Evolutionary conservation across 1,284 basidiomycete species (phyloP).

Genomic region (Moesziomyces sp.): DNA sequence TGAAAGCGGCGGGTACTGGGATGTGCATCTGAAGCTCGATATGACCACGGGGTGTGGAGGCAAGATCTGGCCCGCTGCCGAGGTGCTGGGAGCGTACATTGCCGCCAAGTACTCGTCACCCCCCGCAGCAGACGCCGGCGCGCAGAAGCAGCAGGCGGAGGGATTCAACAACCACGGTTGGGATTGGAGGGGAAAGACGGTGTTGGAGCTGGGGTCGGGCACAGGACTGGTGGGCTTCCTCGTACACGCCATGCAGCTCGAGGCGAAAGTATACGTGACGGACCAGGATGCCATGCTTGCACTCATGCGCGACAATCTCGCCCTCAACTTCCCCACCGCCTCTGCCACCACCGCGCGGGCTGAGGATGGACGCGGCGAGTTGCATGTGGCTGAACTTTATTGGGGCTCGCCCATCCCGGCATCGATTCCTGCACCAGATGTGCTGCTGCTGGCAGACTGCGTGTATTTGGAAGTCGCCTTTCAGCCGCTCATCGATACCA

Average conservation of each 20-base stretch:
- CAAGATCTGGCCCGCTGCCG: slow-evolving; percentile 89
- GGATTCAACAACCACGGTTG: slow-evolving; percentile 19
- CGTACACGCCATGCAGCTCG: slow-evolving; percentile 76
- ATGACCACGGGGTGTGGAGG: slow-evolving; percentile 88
- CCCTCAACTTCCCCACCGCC: slow-evolving; percentile 39
- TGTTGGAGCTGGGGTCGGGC: slow-evolving; percentile 84
- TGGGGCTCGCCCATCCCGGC: slow-evolving; percentile 67
- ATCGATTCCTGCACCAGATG: slow-evolving; percentile 71
- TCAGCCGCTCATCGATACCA: slow-evolving; percentile 83
- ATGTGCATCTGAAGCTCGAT: slow-evolving; percentile 74
- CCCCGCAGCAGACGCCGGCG: background rate
- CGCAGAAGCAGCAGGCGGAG: background rate
- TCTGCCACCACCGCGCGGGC: background rate
- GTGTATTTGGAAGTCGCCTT: slow-evolving; percentile 92
- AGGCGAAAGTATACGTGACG: slow-evolving; percentile 75
- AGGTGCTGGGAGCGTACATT: slow-evolving; percentile 73
- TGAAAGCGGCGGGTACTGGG: slow-evolving; percentile 24
- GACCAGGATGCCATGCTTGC: slow-evolving; percentile 77
- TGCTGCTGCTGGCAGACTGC: slow-evolving; percentile 76
- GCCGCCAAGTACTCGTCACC: slow-evolving; percentile 24
- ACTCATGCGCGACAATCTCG: slow-evolving; percentile 57
- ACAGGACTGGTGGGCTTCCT: slow-evolving; percentile 90
- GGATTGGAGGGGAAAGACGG: slow-evolving; percentile 57
- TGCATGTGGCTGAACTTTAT: slow-evolving; percentile 15
- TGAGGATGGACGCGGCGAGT: background rate